A percentile compares a stretch with the other conserved stretches of the same genome.
Conservation (phyloP, 1,284 basidiomycete genomes). For the Boletus austroedulis region DNA sequence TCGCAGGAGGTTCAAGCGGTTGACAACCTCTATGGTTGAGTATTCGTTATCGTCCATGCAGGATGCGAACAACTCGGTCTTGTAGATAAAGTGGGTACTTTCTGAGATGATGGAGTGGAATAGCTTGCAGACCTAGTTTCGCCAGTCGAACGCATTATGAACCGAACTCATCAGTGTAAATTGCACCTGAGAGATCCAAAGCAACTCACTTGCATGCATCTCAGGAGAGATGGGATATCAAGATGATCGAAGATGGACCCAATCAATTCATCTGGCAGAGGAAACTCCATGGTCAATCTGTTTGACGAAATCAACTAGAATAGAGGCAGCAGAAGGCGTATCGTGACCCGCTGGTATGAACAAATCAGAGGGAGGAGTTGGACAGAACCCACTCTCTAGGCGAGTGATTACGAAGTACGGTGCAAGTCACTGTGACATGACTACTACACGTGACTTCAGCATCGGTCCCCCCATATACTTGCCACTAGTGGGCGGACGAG, state of each 20-base stretch:
- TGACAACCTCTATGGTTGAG: constrained; percentile 28
- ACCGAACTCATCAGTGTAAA: neutral
- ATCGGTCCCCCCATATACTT: too few relatives aligned
- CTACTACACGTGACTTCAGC: too few relatives aligned
- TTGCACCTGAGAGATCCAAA: neutral
- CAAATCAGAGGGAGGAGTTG: too few relatives aligned
- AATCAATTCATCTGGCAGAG: constrained; percentile 26
- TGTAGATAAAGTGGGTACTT: constrained; percentile 44
- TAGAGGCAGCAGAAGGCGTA: too few relatives aligned
- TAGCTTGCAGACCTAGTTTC: constrained; percentile 44
- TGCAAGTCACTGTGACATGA: too few relatives aligned
- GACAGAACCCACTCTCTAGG: too few relatives aligned
- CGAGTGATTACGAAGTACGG: too few relatives aligned
- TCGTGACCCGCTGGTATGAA: too few relatives aligned
- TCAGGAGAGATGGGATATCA: constrained; percentile 28
- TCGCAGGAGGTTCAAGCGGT: constrained; percentile 42
- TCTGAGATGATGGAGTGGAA: constrained; percentile 43
- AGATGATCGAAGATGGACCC: constrained; percentile 20
- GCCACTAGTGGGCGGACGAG: too few relatives aligned
- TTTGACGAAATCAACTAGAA: too few relatives aligned
- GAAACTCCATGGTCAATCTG: constrained; percentile 16
- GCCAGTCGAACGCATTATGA: neutral
- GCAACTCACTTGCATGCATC: constrained; percentile 27
- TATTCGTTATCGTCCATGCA: constrained; percentile 45
- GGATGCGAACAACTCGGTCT: constrained; percentile 48